phyloP scores from a whole-genome alignment of 1,139 yeast species.

The Candida frijolesensis region DNA sequence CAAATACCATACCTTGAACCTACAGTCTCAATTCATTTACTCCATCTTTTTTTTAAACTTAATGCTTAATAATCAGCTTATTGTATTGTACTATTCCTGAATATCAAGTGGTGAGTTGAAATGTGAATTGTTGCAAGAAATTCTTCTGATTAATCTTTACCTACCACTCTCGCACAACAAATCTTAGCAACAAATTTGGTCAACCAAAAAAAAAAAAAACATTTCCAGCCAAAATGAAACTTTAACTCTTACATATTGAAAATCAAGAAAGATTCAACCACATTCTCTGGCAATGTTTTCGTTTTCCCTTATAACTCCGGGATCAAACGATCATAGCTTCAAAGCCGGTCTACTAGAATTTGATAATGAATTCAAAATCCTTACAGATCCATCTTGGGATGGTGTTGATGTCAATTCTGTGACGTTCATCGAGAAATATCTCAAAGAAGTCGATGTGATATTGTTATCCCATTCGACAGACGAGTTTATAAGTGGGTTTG shows the following conservation, averaged over 20 bases:
- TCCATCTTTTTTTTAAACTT: no score
- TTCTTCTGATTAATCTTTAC: no score
- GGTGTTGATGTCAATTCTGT: constrained; percentile 44
- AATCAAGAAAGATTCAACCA: background rate
- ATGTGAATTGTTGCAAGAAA: no score
- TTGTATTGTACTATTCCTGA: no score
- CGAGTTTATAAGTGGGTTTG: constrained; percentile 80
- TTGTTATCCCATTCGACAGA: constrained; percentile 85
- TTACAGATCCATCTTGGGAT: constrained; percentile 79
- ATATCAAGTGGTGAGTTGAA: no score
- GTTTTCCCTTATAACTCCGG: constrained; percentile 40
- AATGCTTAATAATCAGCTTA: no score
- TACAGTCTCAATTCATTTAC: no score
- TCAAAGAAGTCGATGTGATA: constrained; percentile 62
- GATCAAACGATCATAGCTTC: constrained; percentile 31
- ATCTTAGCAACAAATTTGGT: no score
- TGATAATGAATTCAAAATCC: constrained; percentile 50
- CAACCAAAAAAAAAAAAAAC: no score
- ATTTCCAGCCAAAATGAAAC: no score
- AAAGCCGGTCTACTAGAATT: constrained; percentile 47
- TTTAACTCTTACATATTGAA: background rate
- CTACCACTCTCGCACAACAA: no score
- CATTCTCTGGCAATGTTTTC: constrained; percentile 34
- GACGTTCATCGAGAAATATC: constrained; percentile 45
- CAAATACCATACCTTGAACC: no score